Evolutionary conservation across 2,329 filamentous ascomycete species (phyloP), one percentile per base, ranked within the genome.

Genomic region (Calonectria leucothoes): DNA sequence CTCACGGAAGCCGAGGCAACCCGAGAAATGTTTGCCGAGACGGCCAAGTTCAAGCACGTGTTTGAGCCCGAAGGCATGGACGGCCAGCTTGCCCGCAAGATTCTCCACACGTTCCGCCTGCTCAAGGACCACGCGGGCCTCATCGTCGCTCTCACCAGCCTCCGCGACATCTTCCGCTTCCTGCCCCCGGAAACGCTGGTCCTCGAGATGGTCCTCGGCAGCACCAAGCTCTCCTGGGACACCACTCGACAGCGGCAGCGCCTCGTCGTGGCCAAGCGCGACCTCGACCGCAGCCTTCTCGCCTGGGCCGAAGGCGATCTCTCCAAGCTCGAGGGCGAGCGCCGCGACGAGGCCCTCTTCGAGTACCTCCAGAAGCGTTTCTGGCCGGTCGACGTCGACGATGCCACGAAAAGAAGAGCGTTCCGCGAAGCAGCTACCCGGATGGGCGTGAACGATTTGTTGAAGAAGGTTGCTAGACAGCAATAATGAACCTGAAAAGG

Each of bases 91-190:
- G 88, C 86, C 10, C 86, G 87, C 74, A 88, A 86, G 76, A 85
- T 89, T 23, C 80, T 89, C 15, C 88, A 89, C 78, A 87, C 87
- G 1, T 89, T 89, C 81, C 87, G 88, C 57, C 85, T 85, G 35
- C 77, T 88, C 5, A 76, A 83, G 29, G 88, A 90, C 74, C 77
- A 79, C n/a, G 77, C 83, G 6, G 88, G 88, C 57, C 82, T 89
- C 65, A 78, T 89, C 51, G 83, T 89, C 7, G 87, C 88, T 11
- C 83, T 88, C 59, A 82, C 85, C 31, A 83, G 85, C 25, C 82
- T 90, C 31, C 84, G 84, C 51, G 82, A 86, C 39, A 68, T 86
- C 4, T 88, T 89, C 74, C 76, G 82, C 33, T 89, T 88, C 76
- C 74, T 83, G 5, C 87, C 87, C 2, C 80, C 87, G 0, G 88